These are phyloP conservation scores for Coniochaeta ligniaria DNA, from an alignment of 2,329 filamentous ascomycete species.

Conservation along the genomic window DNA sequence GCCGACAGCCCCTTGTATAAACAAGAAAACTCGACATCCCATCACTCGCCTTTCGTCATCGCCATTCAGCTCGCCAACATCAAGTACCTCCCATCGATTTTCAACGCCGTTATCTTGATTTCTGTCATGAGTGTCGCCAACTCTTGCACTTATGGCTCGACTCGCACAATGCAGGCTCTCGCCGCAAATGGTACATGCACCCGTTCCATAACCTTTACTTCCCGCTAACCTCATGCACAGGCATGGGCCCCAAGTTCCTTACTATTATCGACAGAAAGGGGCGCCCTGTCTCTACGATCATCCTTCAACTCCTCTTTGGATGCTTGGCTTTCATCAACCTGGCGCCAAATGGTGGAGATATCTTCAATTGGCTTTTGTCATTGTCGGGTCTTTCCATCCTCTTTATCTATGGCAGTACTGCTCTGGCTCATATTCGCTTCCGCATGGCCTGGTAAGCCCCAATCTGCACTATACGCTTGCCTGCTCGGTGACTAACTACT, in stretches of 20 bases:
- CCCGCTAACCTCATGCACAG: slow-evolving; percentile 4
- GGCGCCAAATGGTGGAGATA: slow-evolving; percentile 28
- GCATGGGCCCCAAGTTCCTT: slow-evolving; percentile 42
- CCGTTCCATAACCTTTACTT: neutral
- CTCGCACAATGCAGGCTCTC: slow-evolving; percentile 34
- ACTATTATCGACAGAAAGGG: slow-evolving; percentile 51
- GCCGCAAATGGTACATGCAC: slow-evolving; percentile 21
- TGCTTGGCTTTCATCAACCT: slow-evolving; percentile 45
- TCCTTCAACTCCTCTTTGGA: slow-evolving; percentile 40
- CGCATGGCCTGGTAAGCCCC: slow-evolving; percentile 47
- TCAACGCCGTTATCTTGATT: slow-evolving; percentile 37
- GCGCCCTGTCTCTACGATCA: slow-evolving; percentile 44
- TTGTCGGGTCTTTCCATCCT: slow-evolving; percentile 63
- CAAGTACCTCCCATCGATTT: slow-evolving; percentile 34
- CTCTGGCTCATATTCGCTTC: slow-evolving; percentile 53
- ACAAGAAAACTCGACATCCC: slow-evolving; percentile 22
- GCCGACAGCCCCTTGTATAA: slow-evolving; percentile 23
- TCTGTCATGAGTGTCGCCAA: slow-evolving; percentile 36
- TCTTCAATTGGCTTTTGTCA: slow-evolving; percentile 56
- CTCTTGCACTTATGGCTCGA: slow-evolving; percentile 35
- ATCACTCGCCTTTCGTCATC: slow-evolving; percentile 34
- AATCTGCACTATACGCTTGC: slow-evolving; percentile 29
- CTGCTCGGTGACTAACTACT: slow-evolving; percentile 2
- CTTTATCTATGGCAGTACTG: slow-evolving; percentile 64
- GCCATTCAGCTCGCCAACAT: slow-evolving; percentile 37